Evolutionary conservation across 352 stramenopile genomes (phyloP).

Genomic region (Phytophthora quininea): DNA sequence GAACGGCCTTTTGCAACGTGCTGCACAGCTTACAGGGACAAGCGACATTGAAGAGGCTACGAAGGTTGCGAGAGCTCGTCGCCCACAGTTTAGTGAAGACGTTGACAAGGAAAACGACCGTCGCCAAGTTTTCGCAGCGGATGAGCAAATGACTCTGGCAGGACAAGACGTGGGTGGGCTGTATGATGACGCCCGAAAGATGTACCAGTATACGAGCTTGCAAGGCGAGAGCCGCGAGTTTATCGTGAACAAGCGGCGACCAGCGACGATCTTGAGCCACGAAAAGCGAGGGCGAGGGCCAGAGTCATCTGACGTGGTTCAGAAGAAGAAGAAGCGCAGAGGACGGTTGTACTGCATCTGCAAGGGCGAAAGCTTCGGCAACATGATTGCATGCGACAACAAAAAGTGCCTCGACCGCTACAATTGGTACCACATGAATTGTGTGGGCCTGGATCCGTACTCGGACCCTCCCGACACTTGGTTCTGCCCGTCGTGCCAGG

Average conservation of each 20-base stretch:
- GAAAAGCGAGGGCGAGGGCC: constrained; percentile 23
- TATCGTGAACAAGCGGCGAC: constrained; percentile 23
- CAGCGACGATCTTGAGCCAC: constrained; percentile 1
- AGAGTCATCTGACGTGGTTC: constrained; percentile 7
- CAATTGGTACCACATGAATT: constrained; percentile 87
- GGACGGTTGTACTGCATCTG: constrained; percentile 77
- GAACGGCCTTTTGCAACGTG: constrained; percentile 2
- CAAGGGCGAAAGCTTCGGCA: constrained; percentile 72
- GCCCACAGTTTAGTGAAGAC: constrained; percentile 27
- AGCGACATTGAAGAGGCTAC: constrained; percentile 21
- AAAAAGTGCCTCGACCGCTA: constrained; percentile 78
- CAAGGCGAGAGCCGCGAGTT: constrained; percentile 11
- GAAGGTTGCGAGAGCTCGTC: constrained; percentile 14
- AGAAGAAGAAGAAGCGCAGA: constrained; percentile 72
- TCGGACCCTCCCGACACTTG: constrained; percentile 71
- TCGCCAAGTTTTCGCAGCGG: constrained; percentile 10
- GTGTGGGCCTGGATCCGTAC: constrained; percentile 59
- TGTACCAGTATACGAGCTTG: not conserved
- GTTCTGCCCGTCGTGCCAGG: constrained; percentile 72
- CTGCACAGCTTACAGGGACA: constrained; percentile 29
- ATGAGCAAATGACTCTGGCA: constrained; percentile 11
- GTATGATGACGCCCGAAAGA: constrained; percentile 21
- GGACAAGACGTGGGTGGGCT: constrained; percentile 29
- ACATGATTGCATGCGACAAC: constrained; percentile 89
- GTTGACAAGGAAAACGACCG: constrained; percentile 44